Evolutionary conservation across 257 asterid species (phyloP), one percentile per base, ranked within the genome.

Genomic region (Haberlea rhodopensis): DNA sequence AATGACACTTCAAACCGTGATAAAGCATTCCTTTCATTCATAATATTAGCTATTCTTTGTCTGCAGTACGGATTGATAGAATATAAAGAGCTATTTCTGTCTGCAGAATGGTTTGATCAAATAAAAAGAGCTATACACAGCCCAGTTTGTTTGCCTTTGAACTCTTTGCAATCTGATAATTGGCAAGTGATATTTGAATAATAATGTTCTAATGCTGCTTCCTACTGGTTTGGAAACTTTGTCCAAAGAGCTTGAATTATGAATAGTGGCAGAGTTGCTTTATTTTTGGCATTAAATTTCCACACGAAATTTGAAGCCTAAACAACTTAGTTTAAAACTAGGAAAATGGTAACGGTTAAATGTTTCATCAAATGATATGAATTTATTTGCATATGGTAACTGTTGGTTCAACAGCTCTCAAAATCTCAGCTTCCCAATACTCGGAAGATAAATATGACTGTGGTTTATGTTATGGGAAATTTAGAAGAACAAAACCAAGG

Each of bases 371-470:
- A 3, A 54, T 13, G 20, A 54, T 54, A 6, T 15, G 21, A 28
- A 57, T 16, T n/a, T n/a, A n/a, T 11, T 16, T 57, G 43, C 62
- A 28, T 5, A 1, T 5, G 25, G n/a, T 25, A 22, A 24, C 16
- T 13, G 20, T 24, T 15, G 2, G 21, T 31, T 55, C 5, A 52
- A 5, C 43, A 27, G 61, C 31, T 8, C 23, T 31, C 57, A 15
- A 37, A 29, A 40, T 26, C 71, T 23, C 52, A 37, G 13, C 52
- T 51, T 27, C 31, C 60, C 21, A 40, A 23, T 34, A 32, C n/a
- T 16, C 56, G 24, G 29, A 4, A 8, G 21, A 57, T 19, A 15
- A 48, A 18, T 48, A 19, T 57, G 19, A 31, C 6, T n/a, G n/a
- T n/a, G n/a, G n/a, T n/a, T n/a, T n/a, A n/a, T n/a, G n/a, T 22